Percentiles rank a stretch among this genome's conserved stretches.
Evolutionary conservation across 371 early-diverging fungal species (phyloP).

Genomic region (Haplosporangium sp.): DNA sequence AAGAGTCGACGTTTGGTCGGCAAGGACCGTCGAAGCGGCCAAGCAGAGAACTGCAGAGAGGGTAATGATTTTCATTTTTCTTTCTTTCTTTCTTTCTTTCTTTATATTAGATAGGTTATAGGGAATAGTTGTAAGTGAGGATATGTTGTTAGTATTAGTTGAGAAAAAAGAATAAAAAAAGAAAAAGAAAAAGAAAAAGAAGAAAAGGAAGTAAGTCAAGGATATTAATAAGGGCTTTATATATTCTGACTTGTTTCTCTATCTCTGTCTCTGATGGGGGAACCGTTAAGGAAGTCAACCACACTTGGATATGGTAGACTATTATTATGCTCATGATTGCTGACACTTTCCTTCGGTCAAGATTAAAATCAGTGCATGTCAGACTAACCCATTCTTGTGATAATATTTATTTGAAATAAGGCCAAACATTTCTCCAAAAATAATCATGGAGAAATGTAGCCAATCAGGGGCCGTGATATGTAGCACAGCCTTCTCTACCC

Average conservation of each 20-base stretch:
- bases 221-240: background rate
- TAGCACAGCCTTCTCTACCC: too few relatives aligned
- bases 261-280: background rate
- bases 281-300: background rate
- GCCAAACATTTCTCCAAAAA: background rate
- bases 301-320: background rate
- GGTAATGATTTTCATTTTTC: constrained; percentile 33
- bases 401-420: background rate
- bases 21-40: constrained; percentile 21
- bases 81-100: constrained; percentile 5
- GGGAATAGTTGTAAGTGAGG: background rate
- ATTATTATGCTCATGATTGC: background rate
- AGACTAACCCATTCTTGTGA: background rate
- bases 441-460: too few relatives aligned
- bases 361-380: constrained; percentile 5
- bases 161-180: too few relatives aligned
- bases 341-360: background rate
- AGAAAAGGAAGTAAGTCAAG: background rate
- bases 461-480: too few relatives aligned
- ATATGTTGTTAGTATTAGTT: background rate
- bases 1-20: background rate
- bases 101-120: background rate
- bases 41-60: constrained; percentile 34
- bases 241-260: background rate
- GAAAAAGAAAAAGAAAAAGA: too few relatives aligned